Evolutionary conservation across 768 basidiomycete species (phyloP).

Genomic region (Boletus rex-veris): DNA sequence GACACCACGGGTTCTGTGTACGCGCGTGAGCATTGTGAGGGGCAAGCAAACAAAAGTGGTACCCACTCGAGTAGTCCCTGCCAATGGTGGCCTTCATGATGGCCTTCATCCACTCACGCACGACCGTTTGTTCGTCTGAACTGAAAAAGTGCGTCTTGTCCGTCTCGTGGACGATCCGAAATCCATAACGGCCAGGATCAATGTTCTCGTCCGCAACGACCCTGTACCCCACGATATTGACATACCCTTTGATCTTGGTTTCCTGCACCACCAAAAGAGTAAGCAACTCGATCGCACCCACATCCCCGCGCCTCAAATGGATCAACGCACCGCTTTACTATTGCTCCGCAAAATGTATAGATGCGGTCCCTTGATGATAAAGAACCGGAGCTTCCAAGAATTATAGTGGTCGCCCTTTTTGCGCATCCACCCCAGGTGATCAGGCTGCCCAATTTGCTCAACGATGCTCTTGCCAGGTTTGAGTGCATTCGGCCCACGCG

Average conservation of each 20-base stretch:
- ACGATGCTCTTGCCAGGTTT: constrained; percentile 71
- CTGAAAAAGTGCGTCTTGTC: constrained; percentile 91
- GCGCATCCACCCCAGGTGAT: constrained; percentile 91
- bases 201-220: constrained; percentile 90
- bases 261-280: constrained; percentile 48
- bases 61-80: constrained; percentile 85
- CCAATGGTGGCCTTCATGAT: constrained; percentile 98
- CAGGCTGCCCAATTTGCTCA: constrained; percentile 87
- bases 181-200: constrained; percentile 91
- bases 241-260: constrained; percentile 93
- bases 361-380: constrained; percentile 89
- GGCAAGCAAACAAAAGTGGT: not conserved
- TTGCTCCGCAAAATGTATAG: constrained; percentile 83
- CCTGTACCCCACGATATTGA: constrained; percentile 88
- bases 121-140: constrained; percentile 76
- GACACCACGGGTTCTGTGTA: constrained; percentile 85
- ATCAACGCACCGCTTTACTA: constrained; percentile 42
- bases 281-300: not conserved
- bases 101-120: constrained; percentile 99
- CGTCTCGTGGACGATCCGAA: constrained; percentile 86
- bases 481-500: constrained; percentile 36
- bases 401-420: constrained; percentile 95
- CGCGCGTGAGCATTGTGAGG: not conserved
- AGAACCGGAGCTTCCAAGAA: constrained; percentile 88
- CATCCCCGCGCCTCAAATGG: not conserved